Conservation (phyloP, 768 basidiomycete genomes). For the Leucogyrophana mollusca region DNA sequence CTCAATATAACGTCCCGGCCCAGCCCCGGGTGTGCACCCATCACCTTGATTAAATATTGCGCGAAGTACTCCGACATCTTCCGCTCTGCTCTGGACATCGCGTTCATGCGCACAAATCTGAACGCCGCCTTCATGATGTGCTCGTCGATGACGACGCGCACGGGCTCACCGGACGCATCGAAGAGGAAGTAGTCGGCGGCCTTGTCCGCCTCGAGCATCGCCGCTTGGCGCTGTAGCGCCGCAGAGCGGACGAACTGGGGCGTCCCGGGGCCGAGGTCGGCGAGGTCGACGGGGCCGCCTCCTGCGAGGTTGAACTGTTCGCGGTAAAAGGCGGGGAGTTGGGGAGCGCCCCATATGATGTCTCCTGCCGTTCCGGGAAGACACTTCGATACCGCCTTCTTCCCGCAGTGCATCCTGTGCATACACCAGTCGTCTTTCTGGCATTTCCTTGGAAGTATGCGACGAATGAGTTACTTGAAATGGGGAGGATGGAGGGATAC, state of each 20-base stretch:
- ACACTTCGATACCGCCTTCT: conserved; percentile 14
- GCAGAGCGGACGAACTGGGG: conserved; percentile 8
- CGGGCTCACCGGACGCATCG: conserved; percentile 9
- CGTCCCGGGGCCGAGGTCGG: conserved; percentile 8
- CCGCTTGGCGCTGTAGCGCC: conserved; percentile 16
- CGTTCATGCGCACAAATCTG: not conserved
- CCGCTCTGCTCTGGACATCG: not conserved
- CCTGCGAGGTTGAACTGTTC: not conserved
- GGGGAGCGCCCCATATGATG: conserved; percentile 5
- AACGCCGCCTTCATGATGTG: not conserved
- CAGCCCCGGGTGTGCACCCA: not conserved
- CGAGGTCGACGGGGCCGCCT: not conserved
- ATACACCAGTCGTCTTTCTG: conserved; percentile 15
- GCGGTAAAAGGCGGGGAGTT: not conserved
- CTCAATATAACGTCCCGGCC: not conserved
- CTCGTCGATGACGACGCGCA: conserved; percentile 13
- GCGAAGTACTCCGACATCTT: not conserved
- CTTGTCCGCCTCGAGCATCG: conserved; percentile 15
- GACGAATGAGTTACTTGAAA: too few relatives aligned
- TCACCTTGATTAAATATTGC: not conserved
- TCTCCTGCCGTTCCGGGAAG: conserved; percentile 19
- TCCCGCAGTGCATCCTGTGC: conserved; percentile 17
- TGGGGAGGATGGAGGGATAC: not conserved
- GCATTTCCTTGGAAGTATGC: conserved; percentile 14
- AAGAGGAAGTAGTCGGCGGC: conserved; percentile 19